Evolutionary conservation across 768 basidiomycete species (phyloP).

Genomic region (Vararia minispora): DNA sequence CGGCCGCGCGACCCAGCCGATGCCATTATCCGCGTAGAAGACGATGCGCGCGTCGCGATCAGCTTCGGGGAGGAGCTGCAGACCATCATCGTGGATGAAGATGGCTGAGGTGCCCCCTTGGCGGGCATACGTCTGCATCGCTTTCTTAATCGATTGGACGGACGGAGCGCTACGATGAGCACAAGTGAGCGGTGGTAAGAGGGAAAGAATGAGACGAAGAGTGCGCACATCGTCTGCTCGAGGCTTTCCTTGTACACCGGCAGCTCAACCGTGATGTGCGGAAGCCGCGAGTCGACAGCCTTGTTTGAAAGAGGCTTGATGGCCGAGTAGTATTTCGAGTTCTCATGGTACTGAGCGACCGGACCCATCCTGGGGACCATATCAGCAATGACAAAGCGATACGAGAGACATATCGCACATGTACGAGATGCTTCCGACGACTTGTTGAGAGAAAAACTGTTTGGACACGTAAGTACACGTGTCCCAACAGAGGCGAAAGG

Average conservation of each 20-base stretch:
- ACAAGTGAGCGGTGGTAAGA: slow-evolving; percentile 2
- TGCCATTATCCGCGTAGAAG: slow-evolving; percentile 57
- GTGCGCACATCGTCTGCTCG: slow-evolving; percentile 5
- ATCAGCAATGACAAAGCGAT: background rate
- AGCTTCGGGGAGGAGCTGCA: slow-evolving; percentile 42
- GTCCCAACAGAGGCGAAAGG: too few relatives aligned
- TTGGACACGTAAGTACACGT: too few relatives aligned
- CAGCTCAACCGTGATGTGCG: slow-evolving; percentile 14
- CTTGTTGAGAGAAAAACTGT: slow-evolving; percentile 8
- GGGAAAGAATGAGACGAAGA: slow-evolving; percentile 10
- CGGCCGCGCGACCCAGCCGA: slow-evolving; percentile 67
- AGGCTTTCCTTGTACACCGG: slow-evolving; percentile 21
- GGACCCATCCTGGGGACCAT: slow-evolving; percentile 13
- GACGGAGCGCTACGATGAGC: slow-evolving; percentile 7
- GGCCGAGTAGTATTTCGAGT: slow-evolving; percentile 17
- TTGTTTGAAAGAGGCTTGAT: slow-evolving; percentile 5
- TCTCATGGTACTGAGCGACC: slow-evolving; percentile 17
- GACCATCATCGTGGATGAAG: slow-evolving; percentile 49
- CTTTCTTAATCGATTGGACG: slow-evolving; percentile 23
- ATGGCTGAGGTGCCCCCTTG: slow-evolving; percentile 27
- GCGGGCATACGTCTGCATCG: slow-evolving; percentile 27
- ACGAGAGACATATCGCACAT: background rate
- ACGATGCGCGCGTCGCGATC: slow-evolving; percentile 47
- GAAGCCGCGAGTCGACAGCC: slow-evolving; percentile 3
- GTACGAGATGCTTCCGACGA: background rate